Evolutionary conservation across 805 yeast genomes (phyloP), one percentile per base, ranked within the genome.

Genomic region (Kregervanrija pseudodelftensis): DNA sequence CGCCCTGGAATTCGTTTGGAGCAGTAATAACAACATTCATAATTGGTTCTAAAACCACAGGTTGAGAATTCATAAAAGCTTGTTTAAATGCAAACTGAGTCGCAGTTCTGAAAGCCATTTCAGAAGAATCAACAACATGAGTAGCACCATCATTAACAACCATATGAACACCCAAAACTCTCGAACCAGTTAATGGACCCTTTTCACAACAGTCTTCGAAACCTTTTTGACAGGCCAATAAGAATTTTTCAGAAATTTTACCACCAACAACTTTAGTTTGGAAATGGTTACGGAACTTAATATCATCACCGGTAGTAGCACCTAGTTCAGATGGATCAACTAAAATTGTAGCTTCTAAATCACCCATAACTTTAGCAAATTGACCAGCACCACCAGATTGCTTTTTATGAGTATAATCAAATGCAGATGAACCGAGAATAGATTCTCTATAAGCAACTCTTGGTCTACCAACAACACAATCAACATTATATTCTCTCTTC

Each of bases 331-430:
- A 67, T 40, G 78, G 80, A 42, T 76, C 85, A 40, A 77, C 61
- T 44, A 89, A 80, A 7, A 73, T 38, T 32, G 65, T 56, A 28
- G 68, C 62, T 42, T 59, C 67, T 68, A 90, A 64, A 46, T 72
- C 76, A 63, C 99, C 98, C 66, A 89, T 84, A 60, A 91, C 96
- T 71, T 90, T 82, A 67, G 96, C 99, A 63, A 81, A 93, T 74
- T 93, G 99, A 70, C 99, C 99, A 53, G 98, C 95, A 78, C 99
- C 99, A 67, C 99, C 99, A 61, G 91, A 78, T 73, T 93, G 99
- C 64, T 89, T 91, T 77, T 93, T 93, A 74, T 91, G 98, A 30
- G 96, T 84, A 70, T 83, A 88, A 64, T 93, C 98, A 60, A 93
- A 91, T 11, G 79, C 73, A 30, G 91, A 75, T 36, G 85, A 70